phyloP scores from a whole-genome alignment of 2,329 filamentous ascomycete genomes.

The Daldinia sp. region DNA sequence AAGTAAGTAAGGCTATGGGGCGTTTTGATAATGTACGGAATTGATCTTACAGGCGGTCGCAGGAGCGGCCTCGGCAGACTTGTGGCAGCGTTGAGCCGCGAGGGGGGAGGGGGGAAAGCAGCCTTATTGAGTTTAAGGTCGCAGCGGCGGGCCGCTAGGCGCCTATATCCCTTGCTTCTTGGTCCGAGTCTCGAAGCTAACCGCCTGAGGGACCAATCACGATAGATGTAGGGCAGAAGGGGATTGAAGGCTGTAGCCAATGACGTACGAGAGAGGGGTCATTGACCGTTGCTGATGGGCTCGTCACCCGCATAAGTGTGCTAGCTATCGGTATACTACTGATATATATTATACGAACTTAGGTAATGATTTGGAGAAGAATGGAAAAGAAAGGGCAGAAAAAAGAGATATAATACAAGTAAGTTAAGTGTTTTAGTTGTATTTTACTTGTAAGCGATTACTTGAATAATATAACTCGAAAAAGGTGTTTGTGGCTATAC shows the following conservation, averaged over 20 bases:
- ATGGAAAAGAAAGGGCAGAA: neutral
- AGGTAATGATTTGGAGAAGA: neutral
- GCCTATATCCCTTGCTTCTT: conserved; percentile 35
- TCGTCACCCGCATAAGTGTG: conserved; percentile 44
- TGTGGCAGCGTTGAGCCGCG: conserved; percentile 29
- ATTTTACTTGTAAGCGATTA: too few species aligned
- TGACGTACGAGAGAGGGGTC: conserved; percentile 40
- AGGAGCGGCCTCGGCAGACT: conserved; percentile 44
- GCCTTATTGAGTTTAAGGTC: conserved; percentile 36
- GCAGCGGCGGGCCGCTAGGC: conserved; percentile 41
- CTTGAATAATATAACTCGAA: neutral
- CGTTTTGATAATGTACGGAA: conserved; percentile 26
- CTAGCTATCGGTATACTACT: conserved; percentile 20
- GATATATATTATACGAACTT: neutral
- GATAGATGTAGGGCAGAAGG: conserved; percentile 17
- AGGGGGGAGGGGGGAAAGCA: conserved; percentile 22
- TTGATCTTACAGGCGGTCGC: conserved; percentile 45
- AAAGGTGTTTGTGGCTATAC: too few species aligned
- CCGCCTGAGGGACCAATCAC: conserved; percentile 38
- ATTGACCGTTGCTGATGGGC: conserved; percentile 9
- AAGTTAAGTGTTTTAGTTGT: neutral
- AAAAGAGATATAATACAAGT: neutral
- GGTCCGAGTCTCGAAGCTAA: conserved; percentile 24
- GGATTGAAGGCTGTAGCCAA: conserved; percentile 36
- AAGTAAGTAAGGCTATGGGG: conserved; percentile 12